phyloP scores from a whole-genome alignment of 176 grass and related monocot species.

The Carex kokanica region DNA sequence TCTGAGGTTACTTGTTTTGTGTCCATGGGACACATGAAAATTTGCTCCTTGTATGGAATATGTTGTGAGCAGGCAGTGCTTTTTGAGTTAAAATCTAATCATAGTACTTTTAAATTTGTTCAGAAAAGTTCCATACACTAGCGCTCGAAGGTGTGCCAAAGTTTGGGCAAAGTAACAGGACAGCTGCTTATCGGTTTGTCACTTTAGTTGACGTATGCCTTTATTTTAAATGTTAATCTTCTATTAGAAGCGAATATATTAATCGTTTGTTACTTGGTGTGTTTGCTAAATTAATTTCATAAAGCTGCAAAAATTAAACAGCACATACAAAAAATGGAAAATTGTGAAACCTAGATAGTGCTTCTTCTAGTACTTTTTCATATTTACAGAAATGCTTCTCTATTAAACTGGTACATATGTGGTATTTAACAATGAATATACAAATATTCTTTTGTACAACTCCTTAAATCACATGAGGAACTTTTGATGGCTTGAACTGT shows the following conservation, averaged over 20 bases:
- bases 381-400: neutral
- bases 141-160: slow-evolving; percentile 77
- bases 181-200: slow-evolving; percentile 83
- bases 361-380: neutral
- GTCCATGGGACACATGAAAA: neutral
- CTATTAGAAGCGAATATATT: neutral
- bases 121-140: slow-evolving; percentile 92
- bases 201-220: slow-evolving; percentile 80
- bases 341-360: neutral
- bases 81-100: neutral
- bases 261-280: neutral
- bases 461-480: neutral
- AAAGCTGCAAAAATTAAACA: neutral
- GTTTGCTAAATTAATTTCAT: neutral
- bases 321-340: neutral
- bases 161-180: slow-evolving; percentile 74
- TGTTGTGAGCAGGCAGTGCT: neutral
- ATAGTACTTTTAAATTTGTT: neutral
- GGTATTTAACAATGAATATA: neutral
- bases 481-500: neutral
- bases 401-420: neutral
- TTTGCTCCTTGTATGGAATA: neutral
- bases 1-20: neutral
- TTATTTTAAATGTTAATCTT: slow-evolving; percentile 2
- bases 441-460: neutral